phyloP scores from a whole-genome alignment of 495 filamentous ascomycete species.

The Pyronema omphalodes region DNA sequence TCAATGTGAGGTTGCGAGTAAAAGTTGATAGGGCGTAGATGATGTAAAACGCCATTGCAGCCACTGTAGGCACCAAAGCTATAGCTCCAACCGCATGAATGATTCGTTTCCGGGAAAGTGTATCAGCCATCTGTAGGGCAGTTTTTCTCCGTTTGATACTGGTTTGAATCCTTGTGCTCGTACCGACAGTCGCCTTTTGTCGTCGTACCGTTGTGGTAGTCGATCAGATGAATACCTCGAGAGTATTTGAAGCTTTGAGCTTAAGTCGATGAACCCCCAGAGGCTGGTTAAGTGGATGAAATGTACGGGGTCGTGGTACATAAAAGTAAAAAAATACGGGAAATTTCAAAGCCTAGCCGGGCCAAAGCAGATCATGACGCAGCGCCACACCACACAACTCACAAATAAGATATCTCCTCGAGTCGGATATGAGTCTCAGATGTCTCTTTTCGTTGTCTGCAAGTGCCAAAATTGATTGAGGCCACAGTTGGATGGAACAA shows the following conservation, averaged over 20 bases:
- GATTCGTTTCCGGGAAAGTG: neutral
- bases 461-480: too few relatives aligned
- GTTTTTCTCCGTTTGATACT: too few relatives aligned
- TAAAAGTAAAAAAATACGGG: neutral
- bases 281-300: neutral
- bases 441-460: too few relatives aligned
- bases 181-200: too few relatives aligned
- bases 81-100: neutral
- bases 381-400: too few relatives aligned
- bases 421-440: too few relatives aligned
- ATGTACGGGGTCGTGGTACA: neutral
- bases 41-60: neutral
- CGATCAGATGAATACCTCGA: neutral
- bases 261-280: neutral
- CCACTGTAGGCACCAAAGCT: neutral
- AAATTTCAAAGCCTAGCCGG: neutral
- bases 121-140: neutral
- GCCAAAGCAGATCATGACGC: conserved; percentile 1
- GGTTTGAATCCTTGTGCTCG: too few relatives aligned
- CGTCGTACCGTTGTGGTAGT: neutral
- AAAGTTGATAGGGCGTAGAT: neutral
- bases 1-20: neutral
- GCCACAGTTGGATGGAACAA: too few relatives aligned
- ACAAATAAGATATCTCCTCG: too few relatives aligned
- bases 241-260: neutral